Percentiles rank a stretch among this genome's conserved stretches.
Conservation (phyloP, 2,329 filamentous ascomycete species). For the Paramyrothecium roridum region DNA sequence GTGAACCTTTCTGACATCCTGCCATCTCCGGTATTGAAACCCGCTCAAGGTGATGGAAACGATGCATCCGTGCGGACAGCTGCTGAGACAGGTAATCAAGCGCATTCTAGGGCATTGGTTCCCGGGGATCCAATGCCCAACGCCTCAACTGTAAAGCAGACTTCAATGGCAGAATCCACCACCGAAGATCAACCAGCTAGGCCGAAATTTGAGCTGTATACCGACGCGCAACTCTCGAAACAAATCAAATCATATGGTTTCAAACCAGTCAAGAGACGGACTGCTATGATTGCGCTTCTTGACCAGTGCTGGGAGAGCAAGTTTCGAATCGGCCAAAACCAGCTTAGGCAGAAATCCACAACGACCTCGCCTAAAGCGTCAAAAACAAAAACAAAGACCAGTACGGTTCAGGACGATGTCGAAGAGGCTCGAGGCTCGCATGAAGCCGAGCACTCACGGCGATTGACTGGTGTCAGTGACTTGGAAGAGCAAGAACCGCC, state of each 20-base stretch:
- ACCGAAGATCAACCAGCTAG: slow-evolving; percentile 11
- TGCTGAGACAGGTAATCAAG: slow-evolving; percentile 4
- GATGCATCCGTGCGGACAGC: slow-evolving; percentile 5
- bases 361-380: slow-evolving; percentile 9
- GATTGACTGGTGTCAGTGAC: slow-evolving; percentile 9
- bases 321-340: slow-evolving; percentile 21
- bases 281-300: slow-evolving; percentile 67
- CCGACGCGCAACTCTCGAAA: slow-evolving; percentile 59
- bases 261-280: slow-evolving; percentile 66
- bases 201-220: slow-evolving; percentile 60
- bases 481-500: slow-evolving; percentile 27
- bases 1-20: slow-evolving; percentile 19
- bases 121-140: neutral
- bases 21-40: slow-evolving; percentile 6
- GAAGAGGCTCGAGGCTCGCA: neutral
- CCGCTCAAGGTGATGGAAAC: slow-evolving; percentile 4
- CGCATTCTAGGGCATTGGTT: neutral
- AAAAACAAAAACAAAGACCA: slow-evolving; percentile 5
- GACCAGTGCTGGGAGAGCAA: slow-evolving; percentile 69
- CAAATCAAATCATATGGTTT: slow-evolving; percentile 67
- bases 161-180: neutral
- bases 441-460: neutral
- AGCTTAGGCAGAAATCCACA: slow-evolving; percentile 14
- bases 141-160: no score
- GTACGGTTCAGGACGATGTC: no score